phyloP scores from a whole-genome alignment of 306 rosid genomes.

The Quercus robur region DNA sequence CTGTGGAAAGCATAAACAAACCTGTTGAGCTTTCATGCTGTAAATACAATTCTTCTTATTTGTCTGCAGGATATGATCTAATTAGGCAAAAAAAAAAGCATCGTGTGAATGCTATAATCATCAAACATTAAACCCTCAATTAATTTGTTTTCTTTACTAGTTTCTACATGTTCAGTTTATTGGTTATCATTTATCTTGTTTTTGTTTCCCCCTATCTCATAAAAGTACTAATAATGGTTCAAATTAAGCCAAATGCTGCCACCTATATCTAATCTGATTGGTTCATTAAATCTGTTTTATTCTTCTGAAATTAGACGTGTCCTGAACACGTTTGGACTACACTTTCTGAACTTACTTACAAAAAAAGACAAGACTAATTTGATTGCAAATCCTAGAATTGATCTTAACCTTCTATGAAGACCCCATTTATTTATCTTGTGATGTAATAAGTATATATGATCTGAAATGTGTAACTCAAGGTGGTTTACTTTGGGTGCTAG shows the following conservation, averaged over 20 bases:
- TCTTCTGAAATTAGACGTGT: background rate
- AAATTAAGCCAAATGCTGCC: background rate
- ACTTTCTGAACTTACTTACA: background rate
- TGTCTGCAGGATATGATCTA: background rate
- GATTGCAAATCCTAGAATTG: background rate
- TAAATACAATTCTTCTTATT: background rate
- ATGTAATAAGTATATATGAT: background rate
- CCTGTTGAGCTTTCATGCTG: background rate
- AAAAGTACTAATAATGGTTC: background rate
- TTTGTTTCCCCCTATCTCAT: background rate
- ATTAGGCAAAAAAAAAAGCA: background rate
- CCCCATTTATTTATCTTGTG: background rate
- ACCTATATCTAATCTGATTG: background rate
- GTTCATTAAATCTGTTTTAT: background rate
- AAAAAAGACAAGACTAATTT: background rate
- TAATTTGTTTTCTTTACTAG: background rate
- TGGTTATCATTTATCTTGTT: background rate
- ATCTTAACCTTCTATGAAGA: background rate
- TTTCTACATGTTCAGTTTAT: background rate
- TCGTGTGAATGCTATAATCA: too few species aligned
- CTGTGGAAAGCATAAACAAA: background rate
- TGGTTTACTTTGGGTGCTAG: constrained; percentile 46
- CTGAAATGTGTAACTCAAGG: background rate
- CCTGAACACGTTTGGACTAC: background rate
- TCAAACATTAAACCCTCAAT: too few species aligned